Evolutionary conservation across 2,329 filamentous ascomycete genomes (phyloP), one percentile per base, ranked within the genome.

Genomic region (Penicillium janthinellum): DNA sequence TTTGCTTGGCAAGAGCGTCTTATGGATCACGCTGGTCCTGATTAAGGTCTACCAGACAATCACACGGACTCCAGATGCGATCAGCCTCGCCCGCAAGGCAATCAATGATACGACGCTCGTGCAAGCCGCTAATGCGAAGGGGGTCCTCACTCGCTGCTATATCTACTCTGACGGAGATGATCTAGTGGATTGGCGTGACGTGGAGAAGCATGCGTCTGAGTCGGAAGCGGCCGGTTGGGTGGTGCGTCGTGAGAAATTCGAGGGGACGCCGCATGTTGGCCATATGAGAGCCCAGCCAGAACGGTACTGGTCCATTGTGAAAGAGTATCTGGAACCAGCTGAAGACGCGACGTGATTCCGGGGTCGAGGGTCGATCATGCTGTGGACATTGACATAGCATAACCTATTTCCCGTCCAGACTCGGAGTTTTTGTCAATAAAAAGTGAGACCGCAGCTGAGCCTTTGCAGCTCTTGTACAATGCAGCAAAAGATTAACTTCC

Each of bases 111-210:
- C 14, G 1, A 63, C 54, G 22, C 59, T 72, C n/a, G 39, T 73
- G 15, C 50, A 42, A 20, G 53, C 66, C 20, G 49, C 49, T 35
- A 60, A 54, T 25, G 45, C 42, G 15, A 57, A 62, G 2, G 47
- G 57, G 8, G 44, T 56, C 14, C 61, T 61, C 34, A 57, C 58
- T 31, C 70, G 75, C 37, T 77, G 73, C 58, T 79, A 79, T 65
- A 70, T 79, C 0, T 79, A 78, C 56, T 78, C 76, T 2, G 73
- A 77, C 42, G 50, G 64, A 15, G 77, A 79, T 67, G 71, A 75
- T 14, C 60, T 79, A 61, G 71, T 78, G 12, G 48, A 69, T 15
- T 74, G 66, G 63, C 62, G 62, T 44, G 72, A 77, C 62, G 73
- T 78, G 7, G 76, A 78, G 61, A 67, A 63, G 37, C 76, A 79